Evolutionary conservation across 225 moss, liverwort and hornwort species (phyloP).

Genomic region (Climacium dendroides): DNA sequence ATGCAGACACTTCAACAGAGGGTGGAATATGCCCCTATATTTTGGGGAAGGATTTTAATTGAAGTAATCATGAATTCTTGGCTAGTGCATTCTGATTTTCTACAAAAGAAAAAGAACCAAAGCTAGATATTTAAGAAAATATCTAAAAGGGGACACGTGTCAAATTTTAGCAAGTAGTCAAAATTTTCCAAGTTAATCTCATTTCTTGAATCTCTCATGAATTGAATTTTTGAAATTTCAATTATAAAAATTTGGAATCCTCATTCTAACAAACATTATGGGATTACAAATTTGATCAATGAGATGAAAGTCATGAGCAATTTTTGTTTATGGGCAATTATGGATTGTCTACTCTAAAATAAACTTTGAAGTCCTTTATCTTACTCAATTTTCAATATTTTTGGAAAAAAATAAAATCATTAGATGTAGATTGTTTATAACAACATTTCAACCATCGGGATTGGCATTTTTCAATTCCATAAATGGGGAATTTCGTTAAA

Average conservation of each 20-base stretch:
- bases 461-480: no score
- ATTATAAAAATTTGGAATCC: accelerated
- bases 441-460: no score
- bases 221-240: background rate
- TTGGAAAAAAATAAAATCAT: no score
- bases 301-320: no score
- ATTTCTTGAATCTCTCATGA: background rate
- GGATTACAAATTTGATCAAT: background rate
- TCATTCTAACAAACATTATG: background rate
- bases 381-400: no score
- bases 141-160: accelerated
- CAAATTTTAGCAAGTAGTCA: accelerated
- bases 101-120: accelerated
- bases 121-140: background rate
- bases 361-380: no score
- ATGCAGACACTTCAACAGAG: background rate
- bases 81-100: accelerated
- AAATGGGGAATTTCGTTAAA: no score
- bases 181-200: background rate
- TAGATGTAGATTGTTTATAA: no score
- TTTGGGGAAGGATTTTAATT: background rate
- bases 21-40: background rate
- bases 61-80: background rate
- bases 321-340: no score
- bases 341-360: no score